Conservation (phyloP, 2,329 filamentous ascomycete species). For the Fusarium zealandicum region DNA sequence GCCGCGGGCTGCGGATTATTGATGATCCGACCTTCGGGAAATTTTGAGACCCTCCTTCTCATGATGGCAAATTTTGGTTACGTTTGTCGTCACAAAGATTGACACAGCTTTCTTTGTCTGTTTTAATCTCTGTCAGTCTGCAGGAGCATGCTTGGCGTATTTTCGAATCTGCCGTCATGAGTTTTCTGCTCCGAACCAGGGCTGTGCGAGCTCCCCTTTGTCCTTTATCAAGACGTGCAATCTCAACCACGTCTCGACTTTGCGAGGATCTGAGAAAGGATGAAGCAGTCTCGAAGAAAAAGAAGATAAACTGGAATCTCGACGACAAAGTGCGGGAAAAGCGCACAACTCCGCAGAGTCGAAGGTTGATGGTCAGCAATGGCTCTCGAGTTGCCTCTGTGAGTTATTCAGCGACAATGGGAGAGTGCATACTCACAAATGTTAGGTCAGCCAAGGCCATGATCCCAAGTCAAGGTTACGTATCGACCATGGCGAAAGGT, state of each 20-base stretch:
- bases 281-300: background rate
- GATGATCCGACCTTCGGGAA: slow-evolving; percentile 34
- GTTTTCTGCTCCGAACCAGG: slow-evolving; percentile 39
- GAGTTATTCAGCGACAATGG: slow-evolving; percentile 10
- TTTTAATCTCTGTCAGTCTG: background rate
- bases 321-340: too few species aligned
- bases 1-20: slow-evolving; percentile 22
- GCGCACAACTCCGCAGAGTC: background rate
- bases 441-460: slow-evolving; percentile 45
- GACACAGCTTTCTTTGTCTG: slow-evolving; percentile 3
- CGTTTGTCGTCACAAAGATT: slow-evolving; percentile 4
- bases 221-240: slow-evolving; percentile 27
- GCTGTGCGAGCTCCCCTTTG: slow-evolving; percentile 35
- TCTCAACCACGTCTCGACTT: slow-evolving; percentile 39
- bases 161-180: slow-evolving; percentile 40
- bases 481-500: slow-evolving; percentile 35
- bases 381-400: slow-evolving; percentile 39
- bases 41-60: slow-evolving; percentile 27
- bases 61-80: slow-evolving; percentile 25
- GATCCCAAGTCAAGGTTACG: slow-evolving; percentile 46
- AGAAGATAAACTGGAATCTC: background rate
- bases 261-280: background rate
- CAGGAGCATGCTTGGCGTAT: slow-evolving; percentile 29
- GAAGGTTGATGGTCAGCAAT: slow-evolving; percentile 1
- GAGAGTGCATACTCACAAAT: background rate